Conservation (phyloP, 2,329 filamentous ascomycete species). For the Dryadomyces sulphureus region DNA sequence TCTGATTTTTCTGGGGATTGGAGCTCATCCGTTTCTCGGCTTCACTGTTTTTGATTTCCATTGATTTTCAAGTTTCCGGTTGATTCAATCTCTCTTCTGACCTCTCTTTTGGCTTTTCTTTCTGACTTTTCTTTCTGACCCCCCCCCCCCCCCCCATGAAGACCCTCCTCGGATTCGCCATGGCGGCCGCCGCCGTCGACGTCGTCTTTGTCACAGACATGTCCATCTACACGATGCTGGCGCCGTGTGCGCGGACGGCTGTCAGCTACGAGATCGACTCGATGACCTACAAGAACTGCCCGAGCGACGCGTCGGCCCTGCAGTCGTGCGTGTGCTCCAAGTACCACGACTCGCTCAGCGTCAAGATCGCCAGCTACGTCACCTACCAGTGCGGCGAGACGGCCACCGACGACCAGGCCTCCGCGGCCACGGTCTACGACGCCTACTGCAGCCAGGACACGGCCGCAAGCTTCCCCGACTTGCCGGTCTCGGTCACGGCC, state of each 20-base stretch:
- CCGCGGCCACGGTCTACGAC: constrained; percentile 27
- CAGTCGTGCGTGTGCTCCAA: constrained; percentile 40
- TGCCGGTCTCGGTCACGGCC: constrained; percentile 25
- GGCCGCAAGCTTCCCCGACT: constrained; percentile 22
- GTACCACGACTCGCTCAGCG: constrained; percentile 23
- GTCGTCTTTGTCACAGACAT: constrained; percentile 31
- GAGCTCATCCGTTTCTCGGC: too few species aligned
- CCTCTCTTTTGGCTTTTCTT: background rate
- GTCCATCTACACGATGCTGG: constrained; percentile 24
- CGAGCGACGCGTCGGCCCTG: constrained; percentile 26
- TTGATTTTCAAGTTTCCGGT: too few species aligned
- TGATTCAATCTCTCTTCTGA: background rate
- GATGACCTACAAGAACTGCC: constrained; percentile 28
- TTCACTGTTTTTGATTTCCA: too few species aligned
- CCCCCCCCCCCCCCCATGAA: background rate
- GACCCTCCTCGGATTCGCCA: background rate
- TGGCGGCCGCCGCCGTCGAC: constrained; percentile 4
- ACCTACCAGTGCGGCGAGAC: constrained; percentile 28
- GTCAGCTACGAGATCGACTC: constrained; percentile 27
- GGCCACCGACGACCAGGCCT: constrained; percentile 32
- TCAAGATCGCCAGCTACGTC: constrained; percentile 23
- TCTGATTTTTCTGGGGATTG: too few species aligned
- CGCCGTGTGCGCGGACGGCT: constrained; percentile 33
- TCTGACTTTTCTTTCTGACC: too few species aligned
- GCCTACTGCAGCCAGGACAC: constrained; percentile 32